A percentile compares a stretch with the other conserved stretches of the same genome.
phyloP scores from a whole-genome alignment of 768 basidiomycete genomes.

The Phallus indusiatus region DNA sequence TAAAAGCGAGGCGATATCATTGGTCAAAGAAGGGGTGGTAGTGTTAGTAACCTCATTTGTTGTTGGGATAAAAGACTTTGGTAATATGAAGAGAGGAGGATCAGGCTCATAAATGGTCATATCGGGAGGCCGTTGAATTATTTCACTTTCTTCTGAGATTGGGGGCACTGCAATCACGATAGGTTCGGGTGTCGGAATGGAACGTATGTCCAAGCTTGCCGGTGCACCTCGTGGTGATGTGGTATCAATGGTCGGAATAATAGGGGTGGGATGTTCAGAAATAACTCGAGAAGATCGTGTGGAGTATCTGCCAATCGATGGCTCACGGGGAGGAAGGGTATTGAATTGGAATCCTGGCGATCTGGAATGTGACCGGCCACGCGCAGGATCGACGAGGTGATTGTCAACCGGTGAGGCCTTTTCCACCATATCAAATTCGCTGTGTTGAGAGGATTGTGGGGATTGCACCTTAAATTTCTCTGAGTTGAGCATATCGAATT shows the following conservation, averaged over 20 bases:
- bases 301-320: not conserved
- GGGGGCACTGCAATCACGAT: conserved; percentile 9
- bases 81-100: conserved; percentile 41
- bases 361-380: not conserved
- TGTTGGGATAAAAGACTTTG: not conserved
- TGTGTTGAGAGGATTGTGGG: not conserved
- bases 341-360: not conserved
- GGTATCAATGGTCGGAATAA: not conserved
- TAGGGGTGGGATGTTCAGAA: not conserved
- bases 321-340: not conserved
- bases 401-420: not conserved
- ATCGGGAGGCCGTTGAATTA: not conserved
- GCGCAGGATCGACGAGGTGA: not conserved
- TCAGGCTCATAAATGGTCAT: conserved; percentile 25
- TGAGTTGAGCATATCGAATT: not conserved
- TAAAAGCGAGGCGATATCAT: conserved; percentile 57
- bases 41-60: conserved; percentile 18
- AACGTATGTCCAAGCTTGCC: conserved; percentile 3
- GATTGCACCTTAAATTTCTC: not conserved
- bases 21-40: conserved; percentile 39
- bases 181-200: conserved; percentile 17
- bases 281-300: not conserved
- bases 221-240: not conserved
- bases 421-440: not conserved
- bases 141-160: conserved; percentile 4